A percentile compares a stretch with the other conserved stretches of the same genome.
Conservation (phyloP, 805 yeast species). For the Isabelozyma pseudorhagii region DNA sequence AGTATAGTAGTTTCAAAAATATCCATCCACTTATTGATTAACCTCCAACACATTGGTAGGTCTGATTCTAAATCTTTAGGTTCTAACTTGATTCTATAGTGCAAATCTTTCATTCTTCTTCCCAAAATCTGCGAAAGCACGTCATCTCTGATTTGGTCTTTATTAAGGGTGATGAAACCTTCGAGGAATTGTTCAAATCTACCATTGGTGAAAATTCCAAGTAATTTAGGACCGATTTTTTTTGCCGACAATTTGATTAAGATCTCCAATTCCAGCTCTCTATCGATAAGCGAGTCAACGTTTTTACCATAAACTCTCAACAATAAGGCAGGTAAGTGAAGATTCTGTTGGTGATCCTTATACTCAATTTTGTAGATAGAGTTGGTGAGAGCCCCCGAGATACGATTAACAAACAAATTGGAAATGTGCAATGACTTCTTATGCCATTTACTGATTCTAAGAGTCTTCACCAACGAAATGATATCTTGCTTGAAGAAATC, state of each 20-base stretch:
- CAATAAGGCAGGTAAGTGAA: slow-evolving; percentile 57
- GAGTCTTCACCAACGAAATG: slow-evolving; percentile 55
- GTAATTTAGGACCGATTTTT: slow-evolving; percentile 81
- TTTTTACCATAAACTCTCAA: slow-evolving; percentile 87
- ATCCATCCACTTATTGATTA: slow-evolving; percentile 68
- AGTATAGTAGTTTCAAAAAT: slow-evolving; percentile 43
- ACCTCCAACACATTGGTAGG: slow-evolving; percentile 70
- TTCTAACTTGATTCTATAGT: slow-evolving; percentile 68
- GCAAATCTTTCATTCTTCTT: slow-evolving; percentile 94
- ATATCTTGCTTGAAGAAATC: slow-evolving; percentile 85
- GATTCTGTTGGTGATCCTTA: slow-evolving; percentile 27
- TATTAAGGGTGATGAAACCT: slow-evolving; percentile 74
- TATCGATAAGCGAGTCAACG: slow-evolving; percentile 79
- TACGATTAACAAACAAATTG: slow-evolving; percentile 56
- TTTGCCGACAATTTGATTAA: slow-evolving; percentile 70
- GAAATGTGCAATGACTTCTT: slow-evolving; percentile 40
- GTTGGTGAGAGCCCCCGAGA: slow-evolving; percentile 92
- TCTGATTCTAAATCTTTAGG: slow-evolving; percentile 44
- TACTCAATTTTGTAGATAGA: slow-evolving; percentile 77
- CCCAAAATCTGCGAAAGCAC: slow-evolving; percentile 81
- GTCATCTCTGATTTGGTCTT: slow-evolving; percentile 69
- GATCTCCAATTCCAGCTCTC: slow-evolving; percentile 73
- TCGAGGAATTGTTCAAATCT: slow-evolving; percentile 90
- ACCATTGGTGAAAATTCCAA: slow-evolving; percentile 91
- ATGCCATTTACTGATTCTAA: slow-evolving; percentile 81